Percentiles rank a stretch among this genome's conserved stretches.
Conservation (phyloP, 108 stramenopile species). For the Licmophora abbreviata region DNA sequence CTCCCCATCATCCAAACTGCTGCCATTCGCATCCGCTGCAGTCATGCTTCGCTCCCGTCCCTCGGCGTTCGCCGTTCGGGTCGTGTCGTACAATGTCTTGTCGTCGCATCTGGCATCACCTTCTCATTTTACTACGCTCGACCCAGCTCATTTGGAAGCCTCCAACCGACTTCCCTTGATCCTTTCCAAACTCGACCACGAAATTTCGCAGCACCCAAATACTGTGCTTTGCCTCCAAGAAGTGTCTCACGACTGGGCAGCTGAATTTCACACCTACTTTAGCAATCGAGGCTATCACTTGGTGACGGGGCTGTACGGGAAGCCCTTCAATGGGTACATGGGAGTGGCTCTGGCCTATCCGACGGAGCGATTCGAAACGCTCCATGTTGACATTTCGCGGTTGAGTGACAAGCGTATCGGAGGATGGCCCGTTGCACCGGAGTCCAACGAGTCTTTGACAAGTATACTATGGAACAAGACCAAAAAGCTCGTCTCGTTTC, state of each 20-base stretch:
- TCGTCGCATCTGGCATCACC: slow-evolving; percentile 73
- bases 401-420: slow-evolving; percentile 51
- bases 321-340: slow-evolving; percentile 91
- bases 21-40: too few species aligned
- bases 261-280: slow-evolving; percentile 76
- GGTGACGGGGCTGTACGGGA: slow-evolving; percentile 87
- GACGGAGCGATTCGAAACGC: slow-evolving; percentile 35
- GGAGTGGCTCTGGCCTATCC: slow-evolving; percentile 79
- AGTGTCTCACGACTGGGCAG: slow-evolving; percentile 70
- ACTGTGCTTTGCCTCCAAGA: slow-evolving; percentile 83
- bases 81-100: slow-evolving; percentile 85
- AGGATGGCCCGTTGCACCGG: slow-evolving; percentile 60
- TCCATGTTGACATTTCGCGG: slow-evolving; percentile 63
- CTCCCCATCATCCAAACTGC: too few species aligned
- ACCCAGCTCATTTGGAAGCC: slow-evolving; percentile 57
- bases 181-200: slow-evolving; percentile 63
- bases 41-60: slow-evolving; percentile 6
- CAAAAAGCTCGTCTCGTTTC: neutral
- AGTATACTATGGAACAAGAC: slow-evolving; percentile 7
- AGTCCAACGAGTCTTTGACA: slow-evolving; percentile 8
- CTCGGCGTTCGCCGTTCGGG: slow-evolving; percentile 26
- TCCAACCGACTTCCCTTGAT: slow-evolving; percentile 56
- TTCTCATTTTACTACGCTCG: slow-evolving; percentile 49
- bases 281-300: slow-evolving; percentile 76
- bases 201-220: slow-evolving; percentile 27